Percentiles rank a stretch among this genome's conserved stretches.
These are phyloP conservation scores for Aspergillus udagawae DNA, from an alignment of 2,329 filamentous ascomycete species.

Conservation along the genomic window DNA sequence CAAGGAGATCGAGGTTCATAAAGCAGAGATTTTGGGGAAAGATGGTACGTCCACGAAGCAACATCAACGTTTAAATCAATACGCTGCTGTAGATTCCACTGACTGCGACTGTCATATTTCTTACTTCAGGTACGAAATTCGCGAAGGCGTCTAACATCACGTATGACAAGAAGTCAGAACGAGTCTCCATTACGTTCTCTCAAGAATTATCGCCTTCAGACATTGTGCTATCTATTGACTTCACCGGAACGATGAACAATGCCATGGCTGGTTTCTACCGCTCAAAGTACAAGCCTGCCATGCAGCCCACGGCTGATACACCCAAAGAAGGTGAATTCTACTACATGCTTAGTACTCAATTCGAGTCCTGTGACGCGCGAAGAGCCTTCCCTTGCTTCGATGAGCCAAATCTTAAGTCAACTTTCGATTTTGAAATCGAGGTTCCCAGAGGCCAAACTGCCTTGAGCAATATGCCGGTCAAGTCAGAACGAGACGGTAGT, in stretches of 20 bases:
- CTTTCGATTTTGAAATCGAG: constrained; percentile 91
- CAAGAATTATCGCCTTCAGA: constrained; percentile 65
- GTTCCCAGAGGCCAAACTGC: constrained; percentile 83
- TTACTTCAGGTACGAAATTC: constrained; percentile 22
- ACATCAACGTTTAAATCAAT: neutral
- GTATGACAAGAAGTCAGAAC: constrained; percentile 81
- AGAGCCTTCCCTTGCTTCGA: constrained; percentile 97
- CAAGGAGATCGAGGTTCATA: constrained; percentile 73
- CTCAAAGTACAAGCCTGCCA: constrained; percentile 83
- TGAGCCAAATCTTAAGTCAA: constrained; percentile 94
- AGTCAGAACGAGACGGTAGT: constrained; percentile 64
- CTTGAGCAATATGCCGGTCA: constrained; percentile 93
- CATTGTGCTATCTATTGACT: constrained; percentile 68
- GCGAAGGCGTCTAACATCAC: constrained; percentile 61
- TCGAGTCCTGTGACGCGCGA: constrained; percentile 92
- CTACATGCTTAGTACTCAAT: constrained; percentile 90
- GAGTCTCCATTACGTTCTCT: constrained; percentile 72
- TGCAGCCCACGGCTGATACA: constrained; percentile 68
- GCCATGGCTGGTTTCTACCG: constrained; percentile 92
- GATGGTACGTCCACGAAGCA: constrained; percentile 26
- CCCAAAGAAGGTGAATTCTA: constrained; percentile 64
- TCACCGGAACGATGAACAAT: constrained; percentile 80
- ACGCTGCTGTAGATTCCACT: neutral
- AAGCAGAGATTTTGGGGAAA: constrained; percentile 42
- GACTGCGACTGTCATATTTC: neutral